Evolutionary conservation across 2,329 filamentous ascomycete genomes (phyloP), one percentile per base, ranked within the genome.

Genomic region (Penicillium sp.): DNA sequence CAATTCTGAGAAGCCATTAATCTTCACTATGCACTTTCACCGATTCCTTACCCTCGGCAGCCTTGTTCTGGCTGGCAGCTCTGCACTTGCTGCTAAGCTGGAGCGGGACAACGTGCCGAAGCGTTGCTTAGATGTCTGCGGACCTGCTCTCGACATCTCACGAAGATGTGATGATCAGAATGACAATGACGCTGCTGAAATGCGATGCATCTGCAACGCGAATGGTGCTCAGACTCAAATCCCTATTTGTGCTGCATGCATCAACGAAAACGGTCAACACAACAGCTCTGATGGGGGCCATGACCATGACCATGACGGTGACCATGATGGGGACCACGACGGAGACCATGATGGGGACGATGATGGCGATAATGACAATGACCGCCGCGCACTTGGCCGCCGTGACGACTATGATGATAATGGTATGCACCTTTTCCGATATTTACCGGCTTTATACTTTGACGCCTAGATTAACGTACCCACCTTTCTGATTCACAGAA

Each of bases 161-260:
- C 40, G 57, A 34, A 51, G 50, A 42, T 66, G 62, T 36, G 57
- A 65, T 51, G 43, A 48, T 25, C 46, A 45, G 6, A 36, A 59
- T 39, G 54, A 65, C 42, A 52, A 55, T 39, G 57, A 64, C 46
- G 45, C 46, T 8, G 56, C 56, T 28, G 61, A 66, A 33, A 49
- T 62, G 29, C 32, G 58, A 13, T 65, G 63, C 35, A 60, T 65
- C 38, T 65, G 64, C 39, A 46, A 62, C 38, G 63, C 57, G 61
- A 48, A 54, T 9, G 41, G 51, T 25, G 61, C 61, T 8, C 47
- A 53, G n/a, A 60, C 50, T 6, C 50, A 58, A n/a, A 49, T 66
- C 12, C 63, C 64, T 4, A 53, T 61, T 34, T 66, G 64, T 33
- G 61, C 63, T n/a, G 64, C 63, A 29, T 66, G 64, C 32, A 66